phyloP scores from a whole-genome alignment of 345 rosid species.

The Erucastrum elatum region DNA sequence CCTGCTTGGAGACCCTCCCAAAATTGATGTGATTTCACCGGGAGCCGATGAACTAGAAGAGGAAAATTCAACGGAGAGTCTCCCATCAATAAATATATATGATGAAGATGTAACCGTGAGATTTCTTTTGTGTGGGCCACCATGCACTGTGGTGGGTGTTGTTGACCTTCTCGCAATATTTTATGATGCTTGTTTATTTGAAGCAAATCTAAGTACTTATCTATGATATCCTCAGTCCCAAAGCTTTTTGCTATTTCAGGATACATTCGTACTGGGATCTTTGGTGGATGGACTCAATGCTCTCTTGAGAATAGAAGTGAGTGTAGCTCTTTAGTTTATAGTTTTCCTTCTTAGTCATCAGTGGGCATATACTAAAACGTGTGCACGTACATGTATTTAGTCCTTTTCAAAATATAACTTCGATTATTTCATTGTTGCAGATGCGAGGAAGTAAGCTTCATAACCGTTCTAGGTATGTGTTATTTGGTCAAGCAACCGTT shows the following conservation, averaged over 20 bases:
- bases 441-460: constrained; percentile 97
- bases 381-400: neutral
- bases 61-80: constrained; percentile 67
- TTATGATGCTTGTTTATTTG: constrained; percentile 25
- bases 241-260: constrained; percentile 52
- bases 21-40: constrained; percentile 64
- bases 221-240: constrained; percentile 18
- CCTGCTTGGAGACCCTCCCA: constrained; percentile 92
- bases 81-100: constrained; percentile 87
- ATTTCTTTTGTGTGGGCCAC: constrained; percentile 87
- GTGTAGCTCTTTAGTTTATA: constrained; percentile 37
- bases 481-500: neutral
- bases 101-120: constrained; percentile 87
- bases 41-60: constrained; percentile 68
- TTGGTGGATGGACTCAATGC: constrained; percentile 94
- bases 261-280: constrained; percentile 60
- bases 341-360: neutral
- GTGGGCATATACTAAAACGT: constrained; percentile 6
- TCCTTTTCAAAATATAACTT: constrained; percentile 1
- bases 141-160: constrained; percentile 60
- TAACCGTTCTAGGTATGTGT: constrained; percentile 78
- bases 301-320: constrained; percentile 90
- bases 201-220: neutral
- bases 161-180: constrained; percentile 17
- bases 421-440: constrained; percentile 42